Conservation (phyloP, 495 filamentous ascomycete species). For the Trichoderma gamsii region DNA sequence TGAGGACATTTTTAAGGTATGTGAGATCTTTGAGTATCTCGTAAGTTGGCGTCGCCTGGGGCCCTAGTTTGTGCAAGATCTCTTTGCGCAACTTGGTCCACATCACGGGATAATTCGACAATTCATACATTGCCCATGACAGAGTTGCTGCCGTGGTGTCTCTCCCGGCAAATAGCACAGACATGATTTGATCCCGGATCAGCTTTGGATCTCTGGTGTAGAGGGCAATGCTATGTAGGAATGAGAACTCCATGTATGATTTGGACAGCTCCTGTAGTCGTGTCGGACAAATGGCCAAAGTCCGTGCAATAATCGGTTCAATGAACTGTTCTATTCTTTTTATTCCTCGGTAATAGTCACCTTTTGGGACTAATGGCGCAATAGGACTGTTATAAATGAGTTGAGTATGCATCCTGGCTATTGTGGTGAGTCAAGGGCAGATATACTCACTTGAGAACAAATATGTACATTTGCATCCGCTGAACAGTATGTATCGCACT, state of each 20-base stretch:
- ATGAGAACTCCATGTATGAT: constrained; percentile 37
- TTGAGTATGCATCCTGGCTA: neutral
- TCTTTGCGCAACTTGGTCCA: constrained; percentile 42
- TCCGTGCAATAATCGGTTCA: constrained; percentile 44
- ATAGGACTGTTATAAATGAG: constrained; percentile 31
- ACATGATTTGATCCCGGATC: constrained; percentile 53
- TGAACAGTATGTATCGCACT: constrained; percentile 50
- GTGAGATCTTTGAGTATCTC: constrained; percentile 34
- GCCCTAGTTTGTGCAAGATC: constrained; percentile 28
- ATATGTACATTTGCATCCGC: constrained; percentile 40
- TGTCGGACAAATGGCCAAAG: constrained; percentile 39
- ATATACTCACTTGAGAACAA: constrained; percentile 30
- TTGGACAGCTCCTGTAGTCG: constrained; percentile 46
- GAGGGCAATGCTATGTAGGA: constrained; percentile 43
- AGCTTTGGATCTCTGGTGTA: constrained; percentile 40
- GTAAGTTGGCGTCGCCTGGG: constrained; percentile 29
- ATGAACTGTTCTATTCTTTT: constrained; percentile 46
- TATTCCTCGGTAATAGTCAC: constrained; percentile 38
- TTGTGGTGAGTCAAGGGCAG: neutral
- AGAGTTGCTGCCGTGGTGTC: constrained; percentile 56
- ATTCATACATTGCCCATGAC: constrained; percentile 49
- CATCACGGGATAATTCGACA: constrained; percentile 45
- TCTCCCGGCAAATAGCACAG: constrained; percentile 54
- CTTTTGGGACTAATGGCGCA: constrained; percentile 35
- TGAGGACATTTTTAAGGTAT: constrained; percentile 36